Percentiles rank a stretch among this genome's conserved stretches.
phyloP scores from a whole-genome alignment of 176 grass and related monocot species.

The Phyllostachys edulis region DNA sequence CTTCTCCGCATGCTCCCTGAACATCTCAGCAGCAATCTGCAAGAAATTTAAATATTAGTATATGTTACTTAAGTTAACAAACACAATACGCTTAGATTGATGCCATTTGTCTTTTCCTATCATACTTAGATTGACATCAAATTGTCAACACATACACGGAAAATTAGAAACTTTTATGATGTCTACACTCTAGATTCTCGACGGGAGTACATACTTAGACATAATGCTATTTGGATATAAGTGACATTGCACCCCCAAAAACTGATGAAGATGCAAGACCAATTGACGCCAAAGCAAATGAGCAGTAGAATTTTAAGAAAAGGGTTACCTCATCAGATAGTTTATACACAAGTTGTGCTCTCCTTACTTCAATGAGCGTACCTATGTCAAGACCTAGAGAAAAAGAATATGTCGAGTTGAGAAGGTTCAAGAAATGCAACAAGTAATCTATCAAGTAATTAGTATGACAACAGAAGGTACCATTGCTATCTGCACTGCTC shows the following conservation, averaged over 20 bases:
- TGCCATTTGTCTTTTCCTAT: not conserved
- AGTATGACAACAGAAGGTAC: conserved; percentile 18
- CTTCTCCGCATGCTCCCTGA: conserved; percentile 73
- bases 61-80: not conserved
- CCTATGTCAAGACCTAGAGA: conserved; percentile 68
- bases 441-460: conserved; percentile 12
- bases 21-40: conserved; percentile 93
- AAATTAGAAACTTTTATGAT: conserved; percentile 12
- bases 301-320: conserved; percentile 22
- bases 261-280: not conserved
- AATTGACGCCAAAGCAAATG: conserved; percentile 29
- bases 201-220: not conserved
- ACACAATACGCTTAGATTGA: conserved; percentile 9
- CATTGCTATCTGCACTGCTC: not conserved
- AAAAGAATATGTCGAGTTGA: conserved; percentile 18
- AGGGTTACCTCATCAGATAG: conserved; percentile 85
- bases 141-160: not conserved
- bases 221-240: conserved; percentile 22
- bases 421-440: conserved; percentile 27
- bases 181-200: not conserved
- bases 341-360: conserved; percentile 76
- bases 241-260: not conserved
- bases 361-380: conserved; percentile 75
- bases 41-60: conserved; percentile 37
- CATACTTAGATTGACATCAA: conserved; percentile 7